Conservation (phyloP, 2,329 filamentous ascomycete species). For the Colletotrichum filicis region DNA sequence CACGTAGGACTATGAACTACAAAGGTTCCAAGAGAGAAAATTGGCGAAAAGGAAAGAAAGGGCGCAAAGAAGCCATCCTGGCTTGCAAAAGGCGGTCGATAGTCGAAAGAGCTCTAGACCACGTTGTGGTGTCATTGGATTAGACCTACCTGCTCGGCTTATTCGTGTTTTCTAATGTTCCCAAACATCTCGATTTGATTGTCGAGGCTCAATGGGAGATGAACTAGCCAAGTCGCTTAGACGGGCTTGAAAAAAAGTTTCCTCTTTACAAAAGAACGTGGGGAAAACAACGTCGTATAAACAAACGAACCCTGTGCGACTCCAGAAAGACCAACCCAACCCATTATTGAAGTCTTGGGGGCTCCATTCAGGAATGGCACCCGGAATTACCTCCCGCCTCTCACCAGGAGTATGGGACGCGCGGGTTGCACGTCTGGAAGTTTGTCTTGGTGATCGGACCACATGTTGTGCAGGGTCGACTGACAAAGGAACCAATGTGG, state of each 20-base stretch:
- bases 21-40: background rate
- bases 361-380: background rate
- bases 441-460: background rate
- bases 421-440: background rate
- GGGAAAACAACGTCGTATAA: background rate
- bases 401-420: background rate
- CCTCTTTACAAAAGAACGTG: background rate
- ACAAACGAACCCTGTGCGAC: background rate
- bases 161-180: background rate
- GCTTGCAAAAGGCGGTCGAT: background rate
- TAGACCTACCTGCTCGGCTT: background rate
- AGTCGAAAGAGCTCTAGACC: background rate
- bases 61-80: background rate
- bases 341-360: background rate
- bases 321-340: background rate
- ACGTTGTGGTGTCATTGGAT: background rate
- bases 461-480: background rate
- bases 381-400: background rate
- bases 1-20: background rate
- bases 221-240: background rate
- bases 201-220: background rate
- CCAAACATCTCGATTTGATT: background rate
- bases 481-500: slow-evolving; percentile 9
- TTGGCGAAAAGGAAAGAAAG: background rate
- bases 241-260: background rate